A percentile compares a stretch with the other conserved stretches of the same genome.
phyloP scores from a whole-genome alignment of 176 grass and related monocot species.

The Saccharum officinarum region DNA sequence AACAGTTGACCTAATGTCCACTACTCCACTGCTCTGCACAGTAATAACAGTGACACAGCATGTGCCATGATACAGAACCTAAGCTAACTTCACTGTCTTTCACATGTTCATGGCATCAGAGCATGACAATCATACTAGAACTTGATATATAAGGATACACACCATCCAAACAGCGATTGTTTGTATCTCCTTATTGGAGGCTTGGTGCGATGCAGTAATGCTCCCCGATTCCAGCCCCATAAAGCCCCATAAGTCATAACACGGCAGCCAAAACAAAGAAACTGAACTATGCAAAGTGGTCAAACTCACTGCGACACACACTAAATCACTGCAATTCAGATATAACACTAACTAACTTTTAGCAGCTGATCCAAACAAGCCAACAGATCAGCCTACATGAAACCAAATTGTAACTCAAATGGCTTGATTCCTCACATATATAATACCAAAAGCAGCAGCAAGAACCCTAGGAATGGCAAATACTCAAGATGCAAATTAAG shows the following conservation, averaged over 20 bases:
- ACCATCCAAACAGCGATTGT: not conserved
- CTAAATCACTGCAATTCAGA: not conserved
- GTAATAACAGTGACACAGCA: not conserved
- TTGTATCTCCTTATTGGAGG: not conserved
- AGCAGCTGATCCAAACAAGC: not conserved
- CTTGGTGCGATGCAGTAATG: not conserved
- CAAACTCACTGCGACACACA: not conserved
- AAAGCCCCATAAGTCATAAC: not conserved
- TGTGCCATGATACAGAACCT: not conserved
- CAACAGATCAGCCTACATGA: conserved; percentile 11
- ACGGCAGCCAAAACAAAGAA: not conserved
- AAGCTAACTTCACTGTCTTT: not conserved
- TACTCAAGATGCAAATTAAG: not conserved
- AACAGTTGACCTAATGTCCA: conserved; percentile 1
- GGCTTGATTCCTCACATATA: not conserved
- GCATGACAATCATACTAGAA: not conserved
- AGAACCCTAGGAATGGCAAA: not conserved
- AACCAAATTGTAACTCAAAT: conserved; percentile 10
- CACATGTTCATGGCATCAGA: not conserved
- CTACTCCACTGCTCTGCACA: not conserved
- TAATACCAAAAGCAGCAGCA: not conserved
- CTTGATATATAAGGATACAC: conserved; percentile 12
- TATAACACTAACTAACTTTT: not conserved
- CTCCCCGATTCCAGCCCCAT: not conserved
- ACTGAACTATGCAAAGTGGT: conserved; percentile 12